These are phyloP conservation scores for Breynia disticha DNA, from an alignment of 441 rosid species.

Conservation along the genomic window DNA sequence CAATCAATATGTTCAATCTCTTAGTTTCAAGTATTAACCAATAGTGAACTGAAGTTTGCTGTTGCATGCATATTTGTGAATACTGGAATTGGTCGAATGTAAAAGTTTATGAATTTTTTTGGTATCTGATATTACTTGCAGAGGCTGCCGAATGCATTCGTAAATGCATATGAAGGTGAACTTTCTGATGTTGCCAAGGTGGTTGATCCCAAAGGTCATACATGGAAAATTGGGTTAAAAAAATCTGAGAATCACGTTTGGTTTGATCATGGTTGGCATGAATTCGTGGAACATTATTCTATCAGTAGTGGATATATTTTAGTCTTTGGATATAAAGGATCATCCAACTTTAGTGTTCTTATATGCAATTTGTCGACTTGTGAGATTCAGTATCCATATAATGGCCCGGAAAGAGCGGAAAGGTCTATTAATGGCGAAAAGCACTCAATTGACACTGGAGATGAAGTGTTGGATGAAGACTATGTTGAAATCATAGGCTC, in stretches of 20 bases:
- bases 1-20: no score
- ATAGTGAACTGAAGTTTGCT: no score
- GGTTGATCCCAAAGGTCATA: constrained; percentile 10
- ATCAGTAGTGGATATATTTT: constrained; percentile 16
- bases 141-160: constrained; percentile 24
- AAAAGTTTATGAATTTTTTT: no score
- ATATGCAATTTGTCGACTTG: constrained; percentile 15
- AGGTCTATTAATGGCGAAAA: background rate
- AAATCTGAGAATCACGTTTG: constrained; percentile 9
- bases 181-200: constrained; percentile 19
- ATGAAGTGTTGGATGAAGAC: background rate
- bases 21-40: no score
- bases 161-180: constrained; percentile 14
- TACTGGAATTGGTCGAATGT: no score
- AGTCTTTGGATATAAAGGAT: constrained; percentile 20
- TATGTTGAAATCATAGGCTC: no score
- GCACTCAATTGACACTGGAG: background rate
- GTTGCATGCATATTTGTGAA: no score
- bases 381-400: constrained; percentile 12
- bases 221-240: constrained; percentile 20
- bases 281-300: constrained; percentile 19
- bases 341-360: constrained; percentile 13
- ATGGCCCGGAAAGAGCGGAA: background rate
- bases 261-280: constrained; percentile 23
- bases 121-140: constrained; percentile 9